Evolutionary conservation across 148 eudicot species (phyloP), one percentile per base, ranked within the genome.

Genomic region (Bassia scoparia): DNA sequence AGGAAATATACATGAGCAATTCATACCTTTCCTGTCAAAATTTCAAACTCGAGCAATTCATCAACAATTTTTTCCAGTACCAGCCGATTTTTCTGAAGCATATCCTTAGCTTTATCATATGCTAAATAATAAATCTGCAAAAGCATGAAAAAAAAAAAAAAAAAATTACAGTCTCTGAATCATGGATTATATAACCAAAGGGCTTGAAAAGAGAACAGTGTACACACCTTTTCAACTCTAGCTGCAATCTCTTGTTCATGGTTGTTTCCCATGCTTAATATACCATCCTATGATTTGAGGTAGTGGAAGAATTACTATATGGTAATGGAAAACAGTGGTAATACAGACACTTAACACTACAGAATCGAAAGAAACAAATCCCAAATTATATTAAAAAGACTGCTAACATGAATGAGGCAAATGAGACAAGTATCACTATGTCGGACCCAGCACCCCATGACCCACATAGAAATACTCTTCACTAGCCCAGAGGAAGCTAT

Each of bases 241-340:
- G 86, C 87, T 24, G 97, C 98, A 83, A 93, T 89, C 79, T 89
- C 89, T 67, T 69, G 79, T 74, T 93, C 94, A 68, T 85, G 83
- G 49, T 84, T 79, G 86, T 87, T 85, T 62, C 98, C 98, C 96
- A 90, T 90, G 76, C 96, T 89, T 74, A 93, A 75, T 76, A 88
- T 65, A 23, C 88, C 84, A 54, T 54, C 86, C 98, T 92, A 76
- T 26, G 30, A 64, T 68, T 59, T 38, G 67, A 24, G 54, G 31
- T 3, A 70, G 58, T 37, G 52, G 21, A 50, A 12, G 41, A 49
- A 52, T 68, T 46, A 34, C 43, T 16, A 49, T n/a, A 52, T 52
- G 33, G 33, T 27, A 31, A 61, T 6, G 13, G 35, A 35, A 46
- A 46, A 30, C 59, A 61, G 26, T 30, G 9, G 34, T 14, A 30